Conservation (phyloP, 805 yeast species). For the Sugiyamaella americana region DNA sequence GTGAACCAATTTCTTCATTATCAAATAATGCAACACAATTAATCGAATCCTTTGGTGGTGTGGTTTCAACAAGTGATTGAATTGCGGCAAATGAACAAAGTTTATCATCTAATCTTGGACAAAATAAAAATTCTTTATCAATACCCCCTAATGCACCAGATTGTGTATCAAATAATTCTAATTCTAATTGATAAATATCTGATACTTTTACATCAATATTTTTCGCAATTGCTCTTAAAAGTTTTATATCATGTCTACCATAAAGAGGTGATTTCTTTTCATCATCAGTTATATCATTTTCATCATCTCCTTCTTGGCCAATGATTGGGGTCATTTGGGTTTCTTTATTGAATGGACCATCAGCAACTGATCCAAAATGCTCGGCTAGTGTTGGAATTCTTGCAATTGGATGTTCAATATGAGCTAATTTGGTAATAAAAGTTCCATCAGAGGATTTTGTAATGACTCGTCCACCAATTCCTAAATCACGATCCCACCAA, state of each 20-base stretch:
- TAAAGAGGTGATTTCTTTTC: slow-evolving; percentile 57
- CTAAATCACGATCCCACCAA: slow-evolving; percentile 83
- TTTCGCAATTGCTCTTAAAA: slow-evolving; percentile 61
- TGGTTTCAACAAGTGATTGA: slow-evolving; percentile 44
- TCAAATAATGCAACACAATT: slow-evolving; percentile 63
- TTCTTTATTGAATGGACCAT: slow-evolving; percentile 64
- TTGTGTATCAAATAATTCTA: slow-evolving; percentile 76
- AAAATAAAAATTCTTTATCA: slow-evolving; percentile 62
- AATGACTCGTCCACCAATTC: slow-evolving; percentile 69
- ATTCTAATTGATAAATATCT: slow-evolving; percentile 60
- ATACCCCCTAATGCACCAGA: slow-evolving; percentile 71
- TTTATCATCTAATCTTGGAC: slow-evolving; percentile 80
- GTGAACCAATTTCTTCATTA: slow-evolving; percentile 77
- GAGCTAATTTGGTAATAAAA: slow-evolving; percentile 26
- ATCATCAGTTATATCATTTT: slow-evolving; percentile 43
- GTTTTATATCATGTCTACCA: slow-evolving; percentile 58
- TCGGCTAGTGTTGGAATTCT: slow-evolving; percentile 77
- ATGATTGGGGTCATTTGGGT: slow-evolving; percentile 70
- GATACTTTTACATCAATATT: slow-evolving; percentile 51
- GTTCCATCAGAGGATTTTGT: slow-evolving; percentile 35
- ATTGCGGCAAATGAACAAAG: slow-evolving; percentile 72
- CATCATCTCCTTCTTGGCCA: slow-evolving; percentile 42
- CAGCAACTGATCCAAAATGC: slow-evolving; percentile 65
- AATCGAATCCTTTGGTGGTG: slow-evolving; percentile 28
- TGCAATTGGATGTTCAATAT: slow-evolving; percentile 44